phyloP scores from a whole-genome alignment of 2,329 filamentous ascomycete species.

The Fusarium anthophilum region DNA sequence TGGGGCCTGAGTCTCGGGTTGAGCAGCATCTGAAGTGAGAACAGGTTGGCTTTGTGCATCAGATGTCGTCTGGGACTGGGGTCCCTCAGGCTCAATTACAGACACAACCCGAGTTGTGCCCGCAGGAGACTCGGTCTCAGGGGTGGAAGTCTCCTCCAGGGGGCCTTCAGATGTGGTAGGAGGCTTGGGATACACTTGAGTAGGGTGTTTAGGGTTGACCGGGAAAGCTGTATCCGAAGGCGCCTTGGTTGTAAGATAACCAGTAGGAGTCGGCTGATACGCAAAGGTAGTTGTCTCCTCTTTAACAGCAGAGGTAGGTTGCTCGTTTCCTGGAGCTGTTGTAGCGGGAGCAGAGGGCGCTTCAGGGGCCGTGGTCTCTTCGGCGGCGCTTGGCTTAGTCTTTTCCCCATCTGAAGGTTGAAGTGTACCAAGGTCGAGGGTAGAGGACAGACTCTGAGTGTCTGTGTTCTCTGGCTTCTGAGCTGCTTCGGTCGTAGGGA shows the following conservation, averaged over 20 bases:
- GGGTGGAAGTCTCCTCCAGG: background rate
- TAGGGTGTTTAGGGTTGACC: constrained; percentile 9
- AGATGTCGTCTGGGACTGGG: constrained; percentile 10
- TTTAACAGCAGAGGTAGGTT: background rate
- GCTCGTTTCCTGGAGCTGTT: background rate
- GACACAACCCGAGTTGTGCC: constrained; percentile 30
- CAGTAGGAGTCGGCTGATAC: constrained; percentile 14
- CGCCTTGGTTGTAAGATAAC: constrained; percentile 5
- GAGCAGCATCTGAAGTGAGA: constrained; percentile 20
- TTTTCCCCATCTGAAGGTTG: constrained; percentile 21
- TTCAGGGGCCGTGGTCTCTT: constrained; percentile 20
- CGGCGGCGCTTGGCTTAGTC: constrained; percentile 5
- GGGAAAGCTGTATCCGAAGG: constrained; percentile 11
- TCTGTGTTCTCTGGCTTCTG: constrained; percentile 18
- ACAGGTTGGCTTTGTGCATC: constrained; percentile 8
- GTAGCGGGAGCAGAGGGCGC: constrained; percentile 6
- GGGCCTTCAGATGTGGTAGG: background rate
- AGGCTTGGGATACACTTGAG: constrained; percentile 1
- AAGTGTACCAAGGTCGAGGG: constrained; percentile 38
- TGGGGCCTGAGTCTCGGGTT: constrained; percentile 1
- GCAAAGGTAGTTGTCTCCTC: constrained; percentile 6
- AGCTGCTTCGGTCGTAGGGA: constrained; percentile 4
- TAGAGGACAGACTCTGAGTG: constrained; percentile 20
- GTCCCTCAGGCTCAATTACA: constrained; percentile 24
- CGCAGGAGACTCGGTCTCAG: constrained; percentile 1